A percentile compares a stretch with the other conserved stretches of the same genome.
Evolutionary conservation across 177 flowering plant species (phyloP).

Genomic region (Tripterygium wilfordii): DNA sequence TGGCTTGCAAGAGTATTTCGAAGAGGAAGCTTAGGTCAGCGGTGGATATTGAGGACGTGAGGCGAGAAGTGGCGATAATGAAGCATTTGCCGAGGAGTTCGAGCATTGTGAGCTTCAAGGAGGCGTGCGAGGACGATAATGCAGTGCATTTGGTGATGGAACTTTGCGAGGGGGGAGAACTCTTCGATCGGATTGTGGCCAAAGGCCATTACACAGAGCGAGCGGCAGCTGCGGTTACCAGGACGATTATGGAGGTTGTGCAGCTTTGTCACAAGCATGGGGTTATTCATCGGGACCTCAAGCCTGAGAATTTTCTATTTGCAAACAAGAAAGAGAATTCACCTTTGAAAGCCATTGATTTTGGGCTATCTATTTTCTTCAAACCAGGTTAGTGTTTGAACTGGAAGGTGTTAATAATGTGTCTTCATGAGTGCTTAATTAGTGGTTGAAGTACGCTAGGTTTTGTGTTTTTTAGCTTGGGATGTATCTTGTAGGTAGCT

Average conservation of each 20-base stretch:
- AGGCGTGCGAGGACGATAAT: slow-evolving; percentile 78
- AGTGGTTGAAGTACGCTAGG: no score
- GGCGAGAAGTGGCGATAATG: slow-evolving; percentile 77
- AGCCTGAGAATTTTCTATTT: slow-evolving; percentile 76
- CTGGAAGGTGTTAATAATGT: no score
- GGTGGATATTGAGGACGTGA: slow-evolving; percentile 71
- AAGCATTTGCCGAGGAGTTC: slow-evolving; percentile 63
- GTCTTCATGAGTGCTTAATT: no score
- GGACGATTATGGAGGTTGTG: slow-evolving; percentile 72
- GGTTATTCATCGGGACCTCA: slow-evolving; percentile 70
- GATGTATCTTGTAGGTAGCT: no score
- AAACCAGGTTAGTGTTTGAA: slow-evolving; percentile 46
- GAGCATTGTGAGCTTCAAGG: slow-evolving; percentile 63
- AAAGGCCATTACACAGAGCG: slow-evolving; percentile 69
- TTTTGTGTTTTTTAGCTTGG: no score
- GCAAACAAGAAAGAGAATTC: slow-evolving; percentile 84
- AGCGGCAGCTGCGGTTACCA: slow-evolving; percentile 59
- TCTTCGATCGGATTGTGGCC: slow-evolving; percentile 75
- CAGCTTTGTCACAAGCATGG: slow-evolving; percentile 76
- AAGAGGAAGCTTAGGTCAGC: slow-evolving; percentile 73
- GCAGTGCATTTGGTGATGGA: slow-evolving; percentile 86
- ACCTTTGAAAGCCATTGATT: slow-evolving; percentile 74
- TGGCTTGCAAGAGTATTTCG: slow-evolving; percentile 71
- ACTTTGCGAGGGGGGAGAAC: slow-evolving; percentile 72
- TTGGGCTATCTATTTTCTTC: slow-evolving; percentile 74